Conservation (phyloP, 1,284 basidiomycete species). For the Puccinia horiana region DNA sequence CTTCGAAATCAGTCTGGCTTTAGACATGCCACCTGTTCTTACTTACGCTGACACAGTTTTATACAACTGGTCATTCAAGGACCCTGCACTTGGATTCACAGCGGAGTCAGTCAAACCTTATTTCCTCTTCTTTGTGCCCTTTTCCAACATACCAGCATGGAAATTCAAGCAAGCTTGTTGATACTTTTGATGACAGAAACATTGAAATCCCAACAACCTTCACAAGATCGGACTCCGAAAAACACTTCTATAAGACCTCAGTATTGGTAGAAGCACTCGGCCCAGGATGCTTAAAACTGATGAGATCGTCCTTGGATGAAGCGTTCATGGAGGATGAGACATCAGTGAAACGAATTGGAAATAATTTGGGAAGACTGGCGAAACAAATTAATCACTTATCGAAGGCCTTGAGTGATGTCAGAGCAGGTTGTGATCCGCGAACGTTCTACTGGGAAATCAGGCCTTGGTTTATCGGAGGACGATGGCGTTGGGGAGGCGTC, state of each 20-base stretch:
- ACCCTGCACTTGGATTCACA: conserved; percentile 55
- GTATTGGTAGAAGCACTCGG: conserved; percentile 89
- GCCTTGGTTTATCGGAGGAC: conserved; percentile 86
- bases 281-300: conserved; percentile 77
- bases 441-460: conserved; percentile 81
- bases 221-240: conserved; percentile 79
- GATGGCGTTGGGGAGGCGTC: conserved; percentile 81
- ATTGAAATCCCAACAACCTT: conserved; percentile 71
- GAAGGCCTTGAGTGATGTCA: conserved; percentile 68
- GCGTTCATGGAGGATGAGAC: conserved; percentile 81
- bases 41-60: conserved; percentile 92
- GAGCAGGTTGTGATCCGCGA: conserved; percentile 73
- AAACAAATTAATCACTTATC: conserved; percentile 70
- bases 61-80: conserved; percentile 74
- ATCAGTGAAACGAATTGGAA: conserved; percentile 71
- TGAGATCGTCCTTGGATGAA: conserved; percentile 87
- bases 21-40: conserved; percentile 83
- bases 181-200: conserved; percentile 60
- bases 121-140: not conserved
- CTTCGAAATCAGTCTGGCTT: conserved; percentile 71
- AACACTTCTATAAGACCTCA: conserved; percentile 84
- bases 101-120: conserved; percentile 50
- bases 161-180: conserved; percentile 53
- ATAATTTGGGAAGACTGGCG: conserved; percentile 71
- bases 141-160: conserved; percentile 52